Evolutionary conservation across 2,329 filamentous ascomycete species (phyloP), one percentile per base, ranked within the genome.

Genomic region (Fusarium setosum): DNA sequence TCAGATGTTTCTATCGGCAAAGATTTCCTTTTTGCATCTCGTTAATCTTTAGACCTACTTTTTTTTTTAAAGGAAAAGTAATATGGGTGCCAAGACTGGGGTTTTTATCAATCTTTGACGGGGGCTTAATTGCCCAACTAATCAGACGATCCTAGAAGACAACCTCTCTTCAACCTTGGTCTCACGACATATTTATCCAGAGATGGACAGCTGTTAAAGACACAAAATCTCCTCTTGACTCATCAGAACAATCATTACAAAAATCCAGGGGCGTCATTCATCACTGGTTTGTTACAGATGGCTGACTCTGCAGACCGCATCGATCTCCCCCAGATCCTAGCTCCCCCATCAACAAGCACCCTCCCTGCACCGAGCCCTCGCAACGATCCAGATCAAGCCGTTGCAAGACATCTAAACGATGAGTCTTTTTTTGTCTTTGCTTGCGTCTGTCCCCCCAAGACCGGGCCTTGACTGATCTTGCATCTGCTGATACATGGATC

Each of bases 271-370:
- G 50, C 50, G 24, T 13, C 29, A 35, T 24, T 44, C 21, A 26
- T 44, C 38, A 11, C 21, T 44, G 24, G 38, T 37, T 34, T 37
- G 50, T 54, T 54, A 54, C 50, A 54, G 50, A 54, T 45, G 23
- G 20, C 50, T 54, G 9, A 54, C 50, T 40, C 38, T 35, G 40
- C 29, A 45, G n/a, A 12, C 50, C 38, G 50, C 50, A 42, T 35
- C 38, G 50, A 54, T 54, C 50, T 35, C 21, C 7, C n/a, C 26
- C 29, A 37, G 38, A 45, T 26, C 50, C 50, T 35, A 54, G 50
- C 50, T 53, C 37, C 37, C 15, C 38, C 10, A 10, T 11, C 40
- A 26, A 24, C 38, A 54, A 12, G 50, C 50, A 23, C 21, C n/a
- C 23, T 34, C 17, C 49, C 17, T 41, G 49, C 2, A 29, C 3